Evolutionary conservation across 1,284 basidiomycete genomes (phyloP), one percentile per base, ranked within the genome.

Genomic region (Irpex rosettiformis): DNA sequence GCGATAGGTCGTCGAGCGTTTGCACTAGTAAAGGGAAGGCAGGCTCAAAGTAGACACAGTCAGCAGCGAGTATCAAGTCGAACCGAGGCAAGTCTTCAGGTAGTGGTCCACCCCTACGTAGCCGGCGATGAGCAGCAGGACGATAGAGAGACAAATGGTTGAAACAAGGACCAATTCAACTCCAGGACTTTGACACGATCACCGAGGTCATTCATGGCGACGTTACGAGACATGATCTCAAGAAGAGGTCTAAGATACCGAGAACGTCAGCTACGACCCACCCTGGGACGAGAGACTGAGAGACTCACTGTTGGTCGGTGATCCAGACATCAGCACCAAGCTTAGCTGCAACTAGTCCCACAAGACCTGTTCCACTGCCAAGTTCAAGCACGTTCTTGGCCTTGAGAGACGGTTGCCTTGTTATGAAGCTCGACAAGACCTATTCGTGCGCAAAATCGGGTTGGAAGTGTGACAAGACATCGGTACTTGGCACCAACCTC

Each of bases 21-120:
- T 88, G 73, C 1, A 96, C 89, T 1, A 98, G 82, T 13, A 96
- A 81, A 2, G 94, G 89, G 67, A 97, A 98, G 0, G 93, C 89
- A n/a, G 92, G 91, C 74, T 97, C 95, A 65, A 94, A 93, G 74
- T 98, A 98, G 4, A 98, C 94, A 67, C 95, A 98, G 70, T 98
- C 95, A 1, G 94, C 93, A 0, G 91, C 91, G 4, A 95, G 79
- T 58, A 95, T 79, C 25, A 96, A 62, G 65, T 93, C 84, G 5
- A 86, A 81, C 3, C 75, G 79, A 22, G 72, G 68, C 16, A 85
- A 73, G 21, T 72, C 67, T 37, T 64, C 51, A 25, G 84, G 79
- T 53, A 81, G 65, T 5, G 78, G 72, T 28, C 75, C 72, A 28
- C 86, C 88, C 88, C 88, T 88, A 63, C 54, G 61, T 53, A 60